Base-by-base conservation (phyloP, 1,284 basidiomycete species). In the Ustilago shanxiensis region DNA sequence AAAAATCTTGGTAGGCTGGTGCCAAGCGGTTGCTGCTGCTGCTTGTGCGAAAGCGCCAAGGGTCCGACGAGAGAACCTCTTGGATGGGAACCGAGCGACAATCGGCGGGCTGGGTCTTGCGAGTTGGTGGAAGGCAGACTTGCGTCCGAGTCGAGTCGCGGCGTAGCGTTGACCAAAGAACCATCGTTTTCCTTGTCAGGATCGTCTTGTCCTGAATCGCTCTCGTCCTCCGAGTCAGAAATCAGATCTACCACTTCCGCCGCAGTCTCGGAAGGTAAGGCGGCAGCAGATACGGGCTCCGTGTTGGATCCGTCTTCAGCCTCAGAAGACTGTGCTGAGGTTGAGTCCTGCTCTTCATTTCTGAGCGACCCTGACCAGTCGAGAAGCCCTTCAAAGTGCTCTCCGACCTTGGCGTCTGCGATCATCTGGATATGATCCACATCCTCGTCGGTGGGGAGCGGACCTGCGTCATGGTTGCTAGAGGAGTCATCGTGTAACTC, bases 181-280 rank as follows among this genome's bases (percentile, higher is more conserved):
- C 60, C 52, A 31, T 77, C 66, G 18, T 77, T 77, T 20, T 77
- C 74, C 53, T 77, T 77, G 54, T 77, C 74, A 1, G 69, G 66
- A 20, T 76, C 73, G 1, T 72, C 60, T 8, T 54, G 35, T 14
- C 18, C 29, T n/a, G 61, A 50, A 18, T 45, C 24, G 35, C 47
- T 56, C 14, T 68, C 66, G 8, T 69, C 66, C 31, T 71, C 68
- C 0, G 72, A 75, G 41, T 66, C 68, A n/a, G 52, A 52, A 3
- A 65, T 37, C 9, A 76, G 41, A 41, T 76, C 61, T 1, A 76
- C 68, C 0, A 72, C 59, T 7, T 53, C 28, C 5, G 11, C 49
- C 6, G 26, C 28, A 3, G 33, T 33, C 3, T n/a, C 29, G 5
- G 35, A n/a, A 14, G 16, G 37, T n/a, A 44, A 44, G 5, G 47